phyloP scores from a whole-genome alignment of 2,329 filamentous ascomycete genomes.

The Chaetomiaceae sp. region DNA sequence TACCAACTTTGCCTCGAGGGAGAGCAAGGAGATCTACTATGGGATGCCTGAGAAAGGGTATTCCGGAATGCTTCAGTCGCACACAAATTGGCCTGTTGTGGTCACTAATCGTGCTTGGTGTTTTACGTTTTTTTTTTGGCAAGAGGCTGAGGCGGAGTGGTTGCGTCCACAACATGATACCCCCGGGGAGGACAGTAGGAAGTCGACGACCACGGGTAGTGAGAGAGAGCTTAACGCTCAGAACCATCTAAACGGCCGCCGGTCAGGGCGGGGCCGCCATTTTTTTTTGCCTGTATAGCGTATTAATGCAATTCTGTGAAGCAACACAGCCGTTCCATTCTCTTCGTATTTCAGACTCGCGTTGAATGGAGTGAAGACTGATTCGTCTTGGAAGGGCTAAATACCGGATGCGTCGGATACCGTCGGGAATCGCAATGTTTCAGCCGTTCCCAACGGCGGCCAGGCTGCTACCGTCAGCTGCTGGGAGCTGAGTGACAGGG shows the following conservation, averaged over 20 bases:
- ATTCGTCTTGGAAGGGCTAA: too few relatives aligned
- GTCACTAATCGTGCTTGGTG: constrained; percentile 4
- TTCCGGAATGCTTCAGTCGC: not conserved
- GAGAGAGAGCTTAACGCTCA: not conserved
- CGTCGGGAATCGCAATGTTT: constrained; percentile 5
- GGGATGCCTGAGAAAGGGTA: not conserved
- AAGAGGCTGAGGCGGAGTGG: not conserved
- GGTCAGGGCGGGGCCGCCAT: not conserved
- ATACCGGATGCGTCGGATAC: constrained; percentile 2
- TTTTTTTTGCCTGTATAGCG: constrained; percentile 6
- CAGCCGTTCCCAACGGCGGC: not conserved
- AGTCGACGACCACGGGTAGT: not conserved
- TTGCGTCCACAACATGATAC: constrained; percentile 12
- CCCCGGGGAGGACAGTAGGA: constrained; percentile 6
- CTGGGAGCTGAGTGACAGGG: constrained; percentile 10
- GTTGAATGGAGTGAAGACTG: not conserved
- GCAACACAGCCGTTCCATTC: constrained; percentile 4
- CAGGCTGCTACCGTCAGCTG: not conserved
- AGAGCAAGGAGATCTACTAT: not conserved
- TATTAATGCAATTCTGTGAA: constrained; percentile 15
- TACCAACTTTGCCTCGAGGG: not conserved
- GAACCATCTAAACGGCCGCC: not conserved
- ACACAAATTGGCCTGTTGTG: not conserved
- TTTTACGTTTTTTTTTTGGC: not conserved
- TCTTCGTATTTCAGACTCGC: not conserved